phyloP scores from a whole-genome alignment of 2,329 filamentous ascomycete genomes.

The Nannizzia gypsea region DNA sequence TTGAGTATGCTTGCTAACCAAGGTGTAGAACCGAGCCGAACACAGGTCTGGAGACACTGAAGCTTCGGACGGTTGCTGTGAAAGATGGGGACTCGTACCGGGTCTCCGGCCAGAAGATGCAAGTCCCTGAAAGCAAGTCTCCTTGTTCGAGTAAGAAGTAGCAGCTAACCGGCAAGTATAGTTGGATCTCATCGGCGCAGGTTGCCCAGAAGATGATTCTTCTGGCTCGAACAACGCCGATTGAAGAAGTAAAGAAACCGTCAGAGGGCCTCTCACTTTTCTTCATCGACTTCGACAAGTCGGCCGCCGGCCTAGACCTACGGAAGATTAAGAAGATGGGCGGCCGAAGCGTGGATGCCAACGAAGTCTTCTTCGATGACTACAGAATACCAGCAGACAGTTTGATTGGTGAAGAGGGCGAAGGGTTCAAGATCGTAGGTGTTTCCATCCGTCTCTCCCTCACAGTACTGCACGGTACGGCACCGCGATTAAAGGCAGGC shows the following conservation, averaged over 20 bases:
- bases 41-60: slow-evolving; percentile 65
- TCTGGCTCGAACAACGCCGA: slow-evolving; percentile 60
- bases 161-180: slow-evolving; percentile 10
- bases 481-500: too few species aligned
- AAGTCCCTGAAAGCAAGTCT: neutral
- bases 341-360: slow-evolving; percentile 67
- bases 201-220: slow-evolving; percentile 75
- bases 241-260: slow-evolving; percentile 55
- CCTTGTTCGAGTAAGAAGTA: neutral
- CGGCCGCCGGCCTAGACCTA: slow-evolving; percentile 50
- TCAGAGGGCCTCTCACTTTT: slow-evolving; percentile 70
- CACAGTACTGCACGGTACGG: too few species aligned
- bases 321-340: slow-evolving; percentile 77
- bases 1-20: slow-evolving; percentile 59
- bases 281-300: slow-evolving; percentile 61
- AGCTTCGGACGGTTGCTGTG: slow-evolving; percentile 53
- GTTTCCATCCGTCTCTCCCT: neutral
- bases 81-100: slow-evolving; percentile 51
- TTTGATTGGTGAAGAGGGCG: slow-evolving; percentile 58
- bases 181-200: slow-evolving; percentile 75
- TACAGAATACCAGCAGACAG: slow-evolving; percentile 54
- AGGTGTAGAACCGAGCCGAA: slow-evolving; percentile 56
- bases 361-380: slow-evolving; percentile 78
- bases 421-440: slow-evolving; percentile 60
- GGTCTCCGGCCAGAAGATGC: slow-evolving; percentile 67